A percentile compares a stretch with the other conserved stretches of the same genome.
These are phyloP conservation scores for Polygonum aviculare DNA, from an alignment of 148 eudicot species.

Conservation along the genomic window DNA sequence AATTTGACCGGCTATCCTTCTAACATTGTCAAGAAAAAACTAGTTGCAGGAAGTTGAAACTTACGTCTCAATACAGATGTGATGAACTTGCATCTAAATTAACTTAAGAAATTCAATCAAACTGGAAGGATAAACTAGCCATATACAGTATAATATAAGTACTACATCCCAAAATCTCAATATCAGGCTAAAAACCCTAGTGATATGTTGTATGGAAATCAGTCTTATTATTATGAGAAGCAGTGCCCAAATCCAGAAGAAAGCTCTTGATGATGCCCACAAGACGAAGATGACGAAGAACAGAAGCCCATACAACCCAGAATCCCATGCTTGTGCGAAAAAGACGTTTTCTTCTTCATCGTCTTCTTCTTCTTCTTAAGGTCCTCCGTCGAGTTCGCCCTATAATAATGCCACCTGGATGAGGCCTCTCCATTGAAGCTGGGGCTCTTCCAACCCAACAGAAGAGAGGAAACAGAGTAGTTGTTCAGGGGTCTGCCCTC, in stretches of 20 bases:
- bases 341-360: conserved; percentile 28
- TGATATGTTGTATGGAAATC: neutral
- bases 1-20: too few relatives aligned
- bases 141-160: neutral
- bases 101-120: neutral
- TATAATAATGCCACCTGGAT: conserved; percentile 15
- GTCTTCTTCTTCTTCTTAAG: neutral
- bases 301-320: conserved; percentile 20
- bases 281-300: neutral
- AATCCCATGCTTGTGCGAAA: conserved; percentile 24
- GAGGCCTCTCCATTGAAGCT: neutral
- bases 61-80: too few relatives aligned
- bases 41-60: too few relatives aligned
- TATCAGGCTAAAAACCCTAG: too few relatives aligned
- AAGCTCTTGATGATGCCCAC: neutral
- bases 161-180: neutral
- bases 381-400: conserved; percentile 15
- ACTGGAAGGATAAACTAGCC: neutral
- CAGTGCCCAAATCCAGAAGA: neutral
- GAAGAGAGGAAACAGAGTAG: neutral
- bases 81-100: too few relatives aligned
- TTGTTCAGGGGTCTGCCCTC: conserved; percentile 67
- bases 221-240: neutral
- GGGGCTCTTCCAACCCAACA: neutral
- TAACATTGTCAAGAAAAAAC: too few relatives aligned